Evolutionary conservation across 2,329 filamentous ascomycete species (phyloP), one percentile per base, ranked within the genome.

Genomic region (Ambrosiella cleistominuta): DNA sequence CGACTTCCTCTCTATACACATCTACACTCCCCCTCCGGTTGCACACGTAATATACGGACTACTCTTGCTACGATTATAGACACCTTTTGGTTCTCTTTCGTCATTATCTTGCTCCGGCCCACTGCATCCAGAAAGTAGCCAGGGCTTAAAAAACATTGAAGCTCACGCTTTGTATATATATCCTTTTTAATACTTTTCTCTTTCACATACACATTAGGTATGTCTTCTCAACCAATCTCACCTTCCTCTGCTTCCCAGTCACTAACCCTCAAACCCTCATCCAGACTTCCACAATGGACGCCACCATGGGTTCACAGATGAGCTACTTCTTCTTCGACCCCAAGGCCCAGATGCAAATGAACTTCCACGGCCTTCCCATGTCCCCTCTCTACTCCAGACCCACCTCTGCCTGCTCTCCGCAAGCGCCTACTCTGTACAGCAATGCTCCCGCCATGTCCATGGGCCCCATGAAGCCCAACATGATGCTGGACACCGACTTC

Each of bases 321-420:
- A 75, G 51, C 60, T 94, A 89, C 76, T 90, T 86, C 78, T 93
- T 90, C 77, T 95, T 91, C 75, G 84, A 81, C 66, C 19, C 44
- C 39, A 60, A 60, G 82, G 85, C 63, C 86, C 93, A 65, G 5
- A 47, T 47, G 44, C 44, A 47, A 2, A 13, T 47, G 13, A 47
- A 17, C 77, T 78, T 66, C 78, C 83, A 66, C 85, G 86, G 67
- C 84, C 70, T 83, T 65, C 79, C 37, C 15, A 80, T 79, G 40
- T 82, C 80, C 45, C 78, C 80, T 56, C 74, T 79, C 64, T 83
- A 82, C 74, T 82, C 80, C 58, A 73, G 82, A 66, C 83, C 83
- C 57, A 78, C 75, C 66, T 83, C 80, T 12, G 81, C 81, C 1
- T 76, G 78, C 71, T 83, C 82, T 63, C 83, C 84, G 65, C 71